Evolutionary conservation across 2,329 filamentous ascomycete genomes (phyloP), one percentile per base, ranked within the genome.

Genomic region (Hymenoscyphus salicellus): DNA sequence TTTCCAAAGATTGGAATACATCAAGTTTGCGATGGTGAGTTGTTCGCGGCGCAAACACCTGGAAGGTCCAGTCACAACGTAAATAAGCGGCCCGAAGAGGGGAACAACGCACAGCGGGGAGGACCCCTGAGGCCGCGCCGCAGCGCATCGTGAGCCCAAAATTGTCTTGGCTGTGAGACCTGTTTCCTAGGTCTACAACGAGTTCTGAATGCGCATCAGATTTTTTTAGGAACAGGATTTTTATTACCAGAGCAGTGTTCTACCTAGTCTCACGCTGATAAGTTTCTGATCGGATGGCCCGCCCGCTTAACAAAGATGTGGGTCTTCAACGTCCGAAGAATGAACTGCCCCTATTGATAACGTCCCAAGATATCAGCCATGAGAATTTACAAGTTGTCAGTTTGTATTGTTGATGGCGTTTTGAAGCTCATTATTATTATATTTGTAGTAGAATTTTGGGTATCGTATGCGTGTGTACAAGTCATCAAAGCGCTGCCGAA

Each of bases 71-170:
- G 46, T 61, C 63, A 58, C 26, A 49, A n/a, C 43, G 43, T 49
- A 55, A 65, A 65, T 65, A 68, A 68, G 66, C 66, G 63, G 65
- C 20, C 46, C 46, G 23, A 11, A 52, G 46, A 52, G 20, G 46
- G 46, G 46, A 52, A 52, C 20, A 52, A 11, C 46, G 20, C 46
- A 52, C 23, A 23, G n/a, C 46, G n/a, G 20, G 41, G 16, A 16
- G 11, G 3, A 23, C 46, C 46, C 46, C 20, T 52, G 46, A 26
- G 4, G 8, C n/a, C n/a, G 7, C 6, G 28, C 6, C 6, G 28
- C 28, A 6, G 28, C 28, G 28, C 20, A 49, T 23, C 10, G 10
- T 38, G 33, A 38, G 32, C 11, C 46, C 46, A 8, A 26, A 5
- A 26, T 20, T 20, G 46, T 16, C 46, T 52, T 52, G 46, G 46